Base-by-base conservation (phyloP, 768 basidiomycete genomes). In the Mycena maculata region DNA sequence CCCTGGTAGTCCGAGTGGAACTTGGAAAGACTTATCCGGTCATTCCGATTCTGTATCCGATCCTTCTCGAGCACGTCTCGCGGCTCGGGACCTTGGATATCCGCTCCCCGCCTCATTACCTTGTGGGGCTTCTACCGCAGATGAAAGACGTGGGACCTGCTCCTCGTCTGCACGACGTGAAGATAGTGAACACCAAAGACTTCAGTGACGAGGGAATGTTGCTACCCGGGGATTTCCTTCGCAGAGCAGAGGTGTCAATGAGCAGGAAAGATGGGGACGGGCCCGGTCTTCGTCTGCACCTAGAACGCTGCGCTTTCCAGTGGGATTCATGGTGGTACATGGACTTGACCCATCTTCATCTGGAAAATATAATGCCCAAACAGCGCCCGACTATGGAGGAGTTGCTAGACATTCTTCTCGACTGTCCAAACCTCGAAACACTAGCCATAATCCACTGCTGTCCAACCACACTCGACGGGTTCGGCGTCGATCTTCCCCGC, bases 311-410 rank as follows among this genome's bases (percentile, higher is more conserved):
- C 27, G 71, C 64, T 3, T 63, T 71, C 28, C 63, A 67, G 1
- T 71, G 71, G 71, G 50, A 66, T 45, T 71, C 71, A 20, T 30
- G 22, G 9, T 69, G 60, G 60, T 71, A 71, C 31, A 30, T n/a
- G 36, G 44, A 71, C 3, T 38, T 71, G 41, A 66, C 67, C 5
- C 25, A 68, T 41, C 63, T 71, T 9, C 48, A 68, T 27, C 63
- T 71, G 15, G 56, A 25, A 22, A n/a, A 69, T 42, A 27, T 66
- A 1, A 36, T 48, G 13, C 16, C 23, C 2, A 33, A 39, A 0
- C 67, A 69, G n/a, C 9, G 49, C 27, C 67, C 71, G 1, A 50
- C 60, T 7, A 65, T 68, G 31, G 39, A 55, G 41, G 30, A 30
- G 20, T 33, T 69, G 2, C 41, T 66, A 27, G 10, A 25, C 20